These are phyloP conservation scores for Penicillium verhagenii DNA, from an alignment of 495 filamentous ascomycete genomes.

Conservation along the genomic window DNA sequence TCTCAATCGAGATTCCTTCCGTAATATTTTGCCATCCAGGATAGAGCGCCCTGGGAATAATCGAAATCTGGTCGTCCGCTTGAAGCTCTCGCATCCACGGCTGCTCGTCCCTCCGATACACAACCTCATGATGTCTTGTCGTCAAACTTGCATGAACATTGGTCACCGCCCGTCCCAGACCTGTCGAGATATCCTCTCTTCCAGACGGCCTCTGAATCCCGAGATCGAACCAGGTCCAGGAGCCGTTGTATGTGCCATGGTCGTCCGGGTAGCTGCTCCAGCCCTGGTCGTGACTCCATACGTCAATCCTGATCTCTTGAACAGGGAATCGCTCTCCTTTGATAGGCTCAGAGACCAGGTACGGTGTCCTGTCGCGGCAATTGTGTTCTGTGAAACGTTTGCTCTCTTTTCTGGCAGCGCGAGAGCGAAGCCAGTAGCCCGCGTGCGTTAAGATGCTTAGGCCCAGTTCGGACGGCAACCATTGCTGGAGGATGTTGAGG, in stretches of 20 bases:
- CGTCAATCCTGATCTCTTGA: background rate
- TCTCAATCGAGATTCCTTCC: background rate
- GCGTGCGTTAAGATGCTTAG: background rate
- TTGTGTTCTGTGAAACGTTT: background rate
- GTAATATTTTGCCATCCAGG: background rate
- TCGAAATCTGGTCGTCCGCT: background rate
- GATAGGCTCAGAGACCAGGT: background rate
- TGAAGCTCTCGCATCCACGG: background rate
- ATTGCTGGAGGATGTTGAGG: background rate
- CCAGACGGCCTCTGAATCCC: background rate
- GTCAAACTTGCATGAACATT: background rate
- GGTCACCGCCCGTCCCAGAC: background rate
- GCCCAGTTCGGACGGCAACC: background rate
- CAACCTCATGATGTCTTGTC: background rate
- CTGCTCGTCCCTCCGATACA: background rate
- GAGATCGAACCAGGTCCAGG: background rate
- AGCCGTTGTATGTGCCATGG: background rate
- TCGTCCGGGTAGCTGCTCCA: background rate
- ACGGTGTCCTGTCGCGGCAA: background rate
- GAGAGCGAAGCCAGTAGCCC: background rate
- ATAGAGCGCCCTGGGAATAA: background rate
- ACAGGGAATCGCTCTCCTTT: background rate
- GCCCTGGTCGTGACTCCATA: background rate
- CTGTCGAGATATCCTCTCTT: background rate
- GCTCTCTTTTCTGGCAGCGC: background rate